Conservation (phyloP, 148 eudicot species). For the Mesembryanthemum crystallinum region DNA sequence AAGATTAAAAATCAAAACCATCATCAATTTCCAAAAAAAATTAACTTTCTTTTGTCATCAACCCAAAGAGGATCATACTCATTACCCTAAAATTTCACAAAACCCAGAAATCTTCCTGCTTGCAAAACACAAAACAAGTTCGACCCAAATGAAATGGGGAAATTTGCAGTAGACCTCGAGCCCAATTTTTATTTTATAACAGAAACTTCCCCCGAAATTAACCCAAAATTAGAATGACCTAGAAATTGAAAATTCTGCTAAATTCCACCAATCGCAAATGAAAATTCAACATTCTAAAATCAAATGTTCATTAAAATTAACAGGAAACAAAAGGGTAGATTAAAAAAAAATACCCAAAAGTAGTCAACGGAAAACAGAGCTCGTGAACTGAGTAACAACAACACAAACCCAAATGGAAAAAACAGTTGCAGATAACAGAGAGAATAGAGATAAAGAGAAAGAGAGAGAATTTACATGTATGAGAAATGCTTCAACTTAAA, state of each 20-base stretch:
- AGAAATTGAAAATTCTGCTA: not conserved
- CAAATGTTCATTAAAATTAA: no score
- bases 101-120: not conserved
- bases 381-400: constrained; percentile 28
- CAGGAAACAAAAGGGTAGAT: not conserved
- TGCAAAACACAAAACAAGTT: not conserved
- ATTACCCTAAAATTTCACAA: not conserved
- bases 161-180: no score
- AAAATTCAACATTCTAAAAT: no score
- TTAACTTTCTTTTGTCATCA: not conserved
- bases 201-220: not conserved
- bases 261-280: not conserved
- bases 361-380: constrained; percentile 30
- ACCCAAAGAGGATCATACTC: constrained; percentile 20
- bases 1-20: constrained; percentile 5
- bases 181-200: not conserved
- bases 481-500: constrained; percentile 3
- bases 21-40: not conserved
- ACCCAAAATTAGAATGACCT: constrained; percentile 7
- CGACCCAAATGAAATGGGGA: not conserved
- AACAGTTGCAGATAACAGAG: not conserved
- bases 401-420: constrained; percentile 5
- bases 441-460: constrained; percentile 3
- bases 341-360: constrained; percentile 13
- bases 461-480: constrained; percentile 26